Conservation (phyloP, 108 stramenopile species). For the Nannochloropsis oceanica region DNA sequence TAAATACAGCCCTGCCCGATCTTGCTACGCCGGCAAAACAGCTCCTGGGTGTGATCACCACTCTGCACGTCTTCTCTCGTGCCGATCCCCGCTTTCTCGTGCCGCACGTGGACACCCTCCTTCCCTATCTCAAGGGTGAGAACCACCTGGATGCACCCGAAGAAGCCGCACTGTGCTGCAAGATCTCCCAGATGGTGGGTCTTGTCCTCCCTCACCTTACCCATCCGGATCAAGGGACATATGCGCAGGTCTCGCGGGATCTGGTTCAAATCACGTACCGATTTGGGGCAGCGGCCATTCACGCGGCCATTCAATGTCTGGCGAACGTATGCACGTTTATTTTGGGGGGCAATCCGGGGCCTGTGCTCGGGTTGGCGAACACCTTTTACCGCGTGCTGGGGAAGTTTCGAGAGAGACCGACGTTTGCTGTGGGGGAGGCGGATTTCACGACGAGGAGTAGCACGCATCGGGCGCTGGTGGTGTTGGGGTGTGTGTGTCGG, state of each 20-base stretch:
- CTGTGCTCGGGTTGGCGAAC: neutral
- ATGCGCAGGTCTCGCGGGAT: slow-evolving; percentile 1
- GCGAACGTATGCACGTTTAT: neutral
- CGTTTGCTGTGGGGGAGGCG: neutral
- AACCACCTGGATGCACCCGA: slow-evolving; percentile 42
- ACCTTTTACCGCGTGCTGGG: slow-evolving; percentile 10
- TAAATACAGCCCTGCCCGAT: neutral
- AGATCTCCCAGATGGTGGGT: slow-evolving; percentile 12
- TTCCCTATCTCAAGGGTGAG: slow-evolving; percentile 80
- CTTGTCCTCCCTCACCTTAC: slow-evolving; percentile 6
- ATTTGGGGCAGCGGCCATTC: slow-evolving; percentile 13
- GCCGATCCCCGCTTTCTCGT: slow-evolving; percentile 52
- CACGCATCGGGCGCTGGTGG: slow-evolving; percentile 2
- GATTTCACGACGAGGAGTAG: neutral
- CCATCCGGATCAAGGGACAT: neutral
- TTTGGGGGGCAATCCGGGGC: neutral
- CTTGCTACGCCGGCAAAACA: slow-evolving; percentile 40
- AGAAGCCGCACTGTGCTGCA: neutral
- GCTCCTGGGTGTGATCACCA: slow-evolving; percentile 57
- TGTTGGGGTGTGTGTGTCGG: slow-evolving; percentile 12
- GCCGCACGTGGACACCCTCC: slow-evolving; percentile 59
- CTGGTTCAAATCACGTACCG: slow-evolving; percentile 3
- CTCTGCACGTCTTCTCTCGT: slow-evolving; percentile 59
- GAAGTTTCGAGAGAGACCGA: neutral
- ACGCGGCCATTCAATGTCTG: slow-evolving; percentile 7